phyloP scores from a whole-genome alignment of 2,329 filamentous ascomycete species.

The Akanthomyces dipterigenus region DNA sequence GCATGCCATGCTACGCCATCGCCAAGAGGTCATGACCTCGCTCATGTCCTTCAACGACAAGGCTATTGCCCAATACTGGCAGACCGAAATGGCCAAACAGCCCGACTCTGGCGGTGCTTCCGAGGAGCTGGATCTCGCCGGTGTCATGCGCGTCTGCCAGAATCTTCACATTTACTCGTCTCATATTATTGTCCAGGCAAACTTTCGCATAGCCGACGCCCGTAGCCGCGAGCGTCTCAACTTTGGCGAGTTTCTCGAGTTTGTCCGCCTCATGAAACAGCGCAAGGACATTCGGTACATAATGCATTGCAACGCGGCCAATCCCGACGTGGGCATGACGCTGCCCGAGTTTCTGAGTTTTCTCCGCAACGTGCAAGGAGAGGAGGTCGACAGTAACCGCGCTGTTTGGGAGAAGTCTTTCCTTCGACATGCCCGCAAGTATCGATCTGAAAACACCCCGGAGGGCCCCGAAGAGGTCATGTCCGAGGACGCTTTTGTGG shows the following conservation, averaged over 20 bases:
- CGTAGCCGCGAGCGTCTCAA: constrained; percentile 59
- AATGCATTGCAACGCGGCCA: constrained; percentile 55
- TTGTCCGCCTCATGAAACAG: constrained; percentile 76
- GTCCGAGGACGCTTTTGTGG: constrained; percentile 71
- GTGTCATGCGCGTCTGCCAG: constrained; percentile 77
- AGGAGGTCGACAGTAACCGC: constrained; percentile 63
- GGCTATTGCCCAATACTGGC: constrained; percentile 79
- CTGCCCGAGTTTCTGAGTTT: constrained; percentile 70
- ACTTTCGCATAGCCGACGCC: constrained; percentile 69
- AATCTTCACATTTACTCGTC: constrained; percentile 90
- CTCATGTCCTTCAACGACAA: constrained; percentile 79
- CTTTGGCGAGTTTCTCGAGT: constrained; percentile 75
- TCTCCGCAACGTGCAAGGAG: constrained; percentile 63
- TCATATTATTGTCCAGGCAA: constrained; percentile 61
- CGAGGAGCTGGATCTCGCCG: constrained; percentile 68
- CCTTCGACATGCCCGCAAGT: constrained; percentile 57
- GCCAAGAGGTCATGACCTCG: constrained; percentile 85
- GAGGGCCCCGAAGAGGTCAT: constrained; percentile 46
- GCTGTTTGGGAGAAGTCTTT: constrained; percentile 68
- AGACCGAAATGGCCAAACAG: constrained; percentile 69
- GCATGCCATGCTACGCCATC: constrained; percentile 75
- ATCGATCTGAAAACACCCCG: constrained; percentile 40
- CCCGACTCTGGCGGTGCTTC: constrained; percentile 50
- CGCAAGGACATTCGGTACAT: constrained; percentile 73
- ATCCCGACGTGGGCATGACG: constrained; percentile 59